Conservation (phyloP, 441 rosid species). For the Populus hybrid region DNA sequence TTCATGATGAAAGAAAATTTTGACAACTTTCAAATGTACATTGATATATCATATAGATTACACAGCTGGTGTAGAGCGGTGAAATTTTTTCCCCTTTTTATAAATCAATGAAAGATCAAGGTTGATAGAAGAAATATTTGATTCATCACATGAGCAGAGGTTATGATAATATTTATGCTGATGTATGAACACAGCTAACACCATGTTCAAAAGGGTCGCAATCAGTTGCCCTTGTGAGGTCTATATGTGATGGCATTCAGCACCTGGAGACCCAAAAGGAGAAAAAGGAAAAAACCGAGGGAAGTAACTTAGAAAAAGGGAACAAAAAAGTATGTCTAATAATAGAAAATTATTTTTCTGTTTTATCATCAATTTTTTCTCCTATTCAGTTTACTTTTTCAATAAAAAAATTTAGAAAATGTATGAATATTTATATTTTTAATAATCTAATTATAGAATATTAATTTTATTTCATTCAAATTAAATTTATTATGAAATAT, state of each 20-base stretch:
- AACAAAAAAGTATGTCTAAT: too few species aligned
- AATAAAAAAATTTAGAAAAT: too few species aligned
- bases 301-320: too few species aligned
- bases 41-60: slow-evolving; percentile 33
- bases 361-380: too few species aligned
- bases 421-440: too few species aligned
- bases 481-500: too few species aligned
- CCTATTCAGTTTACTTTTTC: too few species aligned
- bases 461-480: too few species aligned
- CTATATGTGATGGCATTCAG: background rate
- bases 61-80: slow-evolving; percentile 21
- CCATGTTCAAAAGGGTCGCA: background rate
- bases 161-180: background rate
- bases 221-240: background rate
- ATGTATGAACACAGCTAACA: background rate
- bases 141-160: background rate
- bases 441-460: too few species aligned
- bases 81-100: background rate
- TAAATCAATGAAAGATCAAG: slow-evolving; percentile 9
- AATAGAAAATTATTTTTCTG: too few species aligned
- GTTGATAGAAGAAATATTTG: background rate
- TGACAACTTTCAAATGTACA: slow-evolving; percentile 33
- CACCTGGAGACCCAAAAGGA: too few species aligned
- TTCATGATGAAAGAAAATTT: slow-evolving; percentile 32
- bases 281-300: too few species aligned